Evolutionary conservation across 352 stramenopile genomes (phyloP).

Genomic region (Pythium catenulatum): DNA sequence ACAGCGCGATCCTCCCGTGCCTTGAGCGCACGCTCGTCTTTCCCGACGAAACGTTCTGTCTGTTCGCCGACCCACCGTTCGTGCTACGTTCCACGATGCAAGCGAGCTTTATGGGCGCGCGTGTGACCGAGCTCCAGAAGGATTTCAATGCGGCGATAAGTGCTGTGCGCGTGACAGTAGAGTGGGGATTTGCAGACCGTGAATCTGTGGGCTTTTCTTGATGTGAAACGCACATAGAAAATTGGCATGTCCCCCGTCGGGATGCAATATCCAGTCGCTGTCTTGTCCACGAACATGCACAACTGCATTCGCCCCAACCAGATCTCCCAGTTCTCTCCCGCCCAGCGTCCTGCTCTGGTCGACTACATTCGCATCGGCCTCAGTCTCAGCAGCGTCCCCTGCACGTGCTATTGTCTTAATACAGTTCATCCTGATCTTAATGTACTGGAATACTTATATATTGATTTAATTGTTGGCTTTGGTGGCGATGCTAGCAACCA

Average conservation of each 20-base stretch:
- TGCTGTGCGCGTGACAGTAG: conserved; percentile 12
- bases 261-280: not conserved
- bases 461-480: too few species aligned
- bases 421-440: too few species aligned
- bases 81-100: not conserved
- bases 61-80: conserved; percentile 16
- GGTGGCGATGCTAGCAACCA: too few species aligned
- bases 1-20: not conserved
- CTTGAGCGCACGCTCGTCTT: not conserved
- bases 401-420: too few species aligned
- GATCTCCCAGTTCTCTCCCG: not conserved
- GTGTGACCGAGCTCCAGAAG: not conserved
- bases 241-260: conserved; percentile 4
- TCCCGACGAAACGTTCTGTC: not conserved
- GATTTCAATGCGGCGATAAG: conserved; percentile 23
- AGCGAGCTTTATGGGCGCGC: conserved; percentile 5
- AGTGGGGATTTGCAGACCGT: conserved; percentile 23
- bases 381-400: too few species aligned
- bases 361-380: too few species aligned
- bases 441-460: too few species aligned
- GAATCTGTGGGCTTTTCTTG: conserved; percentile 3
- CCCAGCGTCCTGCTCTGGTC: too few species aligned
- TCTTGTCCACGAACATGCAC: conserved; percentile 1
- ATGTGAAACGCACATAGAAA: not conserved
- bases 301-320: not conserved